Evolutionary conservation across 2,329 filamentous ascomycete genomes (phyloP), one percentile per base, ranked within the genome.

Genomic region (Didymellaceae sp.): DNA sequence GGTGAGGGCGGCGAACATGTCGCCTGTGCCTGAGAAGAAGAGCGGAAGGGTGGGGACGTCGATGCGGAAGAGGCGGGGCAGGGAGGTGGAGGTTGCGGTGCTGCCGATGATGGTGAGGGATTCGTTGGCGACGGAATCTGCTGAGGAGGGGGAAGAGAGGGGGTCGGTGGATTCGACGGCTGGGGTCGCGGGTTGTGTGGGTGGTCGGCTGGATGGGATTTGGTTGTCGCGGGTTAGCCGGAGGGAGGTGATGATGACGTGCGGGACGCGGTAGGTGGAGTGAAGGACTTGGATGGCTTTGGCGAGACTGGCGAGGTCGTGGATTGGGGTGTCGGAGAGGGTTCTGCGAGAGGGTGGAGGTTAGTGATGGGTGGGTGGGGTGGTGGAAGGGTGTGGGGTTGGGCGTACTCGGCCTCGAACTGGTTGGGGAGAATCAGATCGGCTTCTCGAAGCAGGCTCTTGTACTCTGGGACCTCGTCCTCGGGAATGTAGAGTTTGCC

Each of bases 1-100:
- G 68, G 91, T 91, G 35, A 99, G 81, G 6, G 93, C 93, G 22
- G 91, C 93, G 69, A 99, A 97, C 93, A 99, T 97, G 77, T 99
- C 94, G 37, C 94, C 94, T 0, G 95, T 97, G 31, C 94, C 94
- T 63, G 89, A 91, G 75, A 97, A 99, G 80, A 94, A 96, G 75
- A 91, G 90, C 68, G 96, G 89, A 52, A 97, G 86, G 21, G 88
- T 84, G 0, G 93, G 91, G 48, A 97, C 90, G 47, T 89, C 85
- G 65, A 97, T 87, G 65, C 88, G 86, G 80, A 97, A 99, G 43
- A 93, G 82, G n/a, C 94, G 87, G 0, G 93, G 86, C 32, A 79
- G 80, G 58, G 85, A 83, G 45, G 80, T 75, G 1, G 79, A 79
- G 2, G 82, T 86, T 68, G 86, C 86, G 14, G 86, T 91, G 9